Evolutionary conservation across 192 early-diverging fungal species (phyloP).

Genomic region (Tieghemiomyces parasiticus): DNA sequence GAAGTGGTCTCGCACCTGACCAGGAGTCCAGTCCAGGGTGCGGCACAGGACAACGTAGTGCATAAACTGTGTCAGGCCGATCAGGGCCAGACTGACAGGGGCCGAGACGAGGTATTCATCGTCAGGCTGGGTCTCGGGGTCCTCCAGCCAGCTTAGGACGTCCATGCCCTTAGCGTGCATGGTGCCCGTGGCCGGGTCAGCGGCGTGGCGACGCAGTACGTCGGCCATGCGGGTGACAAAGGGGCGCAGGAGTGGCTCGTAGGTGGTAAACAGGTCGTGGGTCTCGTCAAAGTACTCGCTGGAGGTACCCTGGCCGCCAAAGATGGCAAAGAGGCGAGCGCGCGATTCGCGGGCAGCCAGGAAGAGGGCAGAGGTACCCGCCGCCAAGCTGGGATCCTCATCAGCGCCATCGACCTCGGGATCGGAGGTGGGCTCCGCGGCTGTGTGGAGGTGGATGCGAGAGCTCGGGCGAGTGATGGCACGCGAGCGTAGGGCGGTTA

Average conservation of each 20-base stretch:
- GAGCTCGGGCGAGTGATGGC: constrained; percentile 3
- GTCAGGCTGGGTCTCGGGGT: constrained; percentile 61
- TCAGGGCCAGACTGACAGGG: constrained; percentile 69
- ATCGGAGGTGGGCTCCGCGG: background rate
- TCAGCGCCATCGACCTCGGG: constrained; percentile 5
- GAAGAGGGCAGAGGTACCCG: constrained; percentile 45
- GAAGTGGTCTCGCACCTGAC: constrained; percentile 37
- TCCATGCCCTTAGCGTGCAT: constrained; percentile 67
- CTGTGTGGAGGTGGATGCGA: background rate
- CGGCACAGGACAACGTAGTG: constrained; percentile 77
- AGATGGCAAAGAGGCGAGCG: constrained; percentile 65
- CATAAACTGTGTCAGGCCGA: constrained; percentile 80
- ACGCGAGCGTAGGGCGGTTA: constrained; percentile 38
- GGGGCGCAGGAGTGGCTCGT: constrained; percentile 55
- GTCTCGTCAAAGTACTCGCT: constrained; percentile 92
- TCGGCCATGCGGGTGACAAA: constrained; percentile 64
- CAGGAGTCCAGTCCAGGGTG: constrained; percentile 41
- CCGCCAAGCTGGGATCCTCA: constrained; percentile 13
- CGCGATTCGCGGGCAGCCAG: constrained; percentile 39
- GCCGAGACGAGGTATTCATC: constrained; percentile 65
- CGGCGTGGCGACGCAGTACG: constrained; percentile 42
- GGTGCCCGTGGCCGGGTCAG: constrained; percentile 41
- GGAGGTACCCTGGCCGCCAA: constrained; percentile 93
- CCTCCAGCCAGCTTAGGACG: constrained; percentile 71
- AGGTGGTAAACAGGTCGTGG: constrained; percentile 60